These are phyloP conservation scores for Hymenoscyphus fraxineus DNA, from an alignment of 2,329 filamentous ascomycete genomes.

Conservation along the genomic window DNA sequence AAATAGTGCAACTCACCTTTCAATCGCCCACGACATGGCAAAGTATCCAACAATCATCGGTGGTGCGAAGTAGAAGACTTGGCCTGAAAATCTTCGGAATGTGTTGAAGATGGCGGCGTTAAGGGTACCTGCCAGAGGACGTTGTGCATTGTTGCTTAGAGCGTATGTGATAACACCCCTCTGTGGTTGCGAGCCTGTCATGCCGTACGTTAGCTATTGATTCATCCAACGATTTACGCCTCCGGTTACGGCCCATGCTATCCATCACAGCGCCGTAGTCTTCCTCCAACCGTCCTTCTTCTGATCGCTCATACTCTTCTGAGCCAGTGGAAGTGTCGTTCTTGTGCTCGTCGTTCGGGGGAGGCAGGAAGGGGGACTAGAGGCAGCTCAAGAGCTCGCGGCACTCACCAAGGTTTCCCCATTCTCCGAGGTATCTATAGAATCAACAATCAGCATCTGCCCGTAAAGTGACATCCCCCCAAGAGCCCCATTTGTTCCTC, in stretches of 20 bases:
- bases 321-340: neutral
- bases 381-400: conserved; percentile 13
- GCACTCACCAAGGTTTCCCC: conserved; percentile 36
- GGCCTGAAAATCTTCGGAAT: conserved; percentile 78
- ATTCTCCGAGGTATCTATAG: conserved; percentile 33
- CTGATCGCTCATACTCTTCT: neutral
- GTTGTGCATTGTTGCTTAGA: conserved; percentile 83
- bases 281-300: neutral
- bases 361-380: conserved; percentile 3
- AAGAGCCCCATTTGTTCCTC: conserved; percentile 10
- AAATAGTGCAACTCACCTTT: conserved; percentile 65
- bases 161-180: conserved; percentile 68
- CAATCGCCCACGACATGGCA: conserved; percentile 83
- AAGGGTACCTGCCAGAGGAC: conserved; percentile 72
- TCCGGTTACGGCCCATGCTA: neutral
- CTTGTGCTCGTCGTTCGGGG: neutral
- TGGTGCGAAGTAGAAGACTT: conserved; percentile 86
- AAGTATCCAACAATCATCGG: conserved; percentile 76
- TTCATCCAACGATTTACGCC: neutral
- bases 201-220: conserved; percentile 28
- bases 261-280: neutral
- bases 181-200: conserved; percentile 54
- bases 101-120: conserved; percentile 93
- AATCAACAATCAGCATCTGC: conserved; percentile 24
- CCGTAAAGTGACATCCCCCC: neutral